Percentiles rank a stretch among this genome's conserved stretches.
phyloP scores from a whole-genome alignment of 805 yeast species.

The Metschnikowia anglica region DNA sequence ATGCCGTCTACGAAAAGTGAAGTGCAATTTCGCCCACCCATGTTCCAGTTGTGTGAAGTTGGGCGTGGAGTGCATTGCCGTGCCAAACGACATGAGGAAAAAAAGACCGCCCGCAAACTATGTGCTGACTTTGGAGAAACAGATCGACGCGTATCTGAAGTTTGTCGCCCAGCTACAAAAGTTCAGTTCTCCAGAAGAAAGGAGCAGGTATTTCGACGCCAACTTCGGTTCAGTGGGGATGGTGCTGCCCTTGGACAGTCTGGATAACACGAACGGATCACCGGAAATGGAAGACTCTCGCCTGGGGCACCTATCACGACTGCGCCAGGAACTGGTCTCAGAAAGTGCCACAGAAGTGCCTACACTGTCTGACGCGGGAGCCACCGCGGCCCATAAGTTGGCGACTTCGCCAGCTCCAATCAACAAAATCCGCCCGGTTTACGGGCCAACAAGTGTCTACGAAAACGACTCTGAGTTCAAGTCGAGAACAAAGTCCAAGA shows the following conservation, averaged over 20 bases:
- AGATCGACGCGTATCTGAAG: conserved; percentile 25
- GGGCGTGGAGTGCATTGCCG: conserved; percentile 46
- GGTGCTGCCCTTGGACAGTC: background rate
- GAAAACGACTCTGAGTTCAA: conserved; percentile 33
- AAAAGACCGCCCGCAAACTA: conserved; percentile 50
- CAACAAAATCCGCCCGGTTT: conserved; percentile 35
- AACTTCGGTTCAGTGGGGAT: conserved; percentile 29
- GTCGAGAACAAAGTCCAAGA: conserved; percentile 32
- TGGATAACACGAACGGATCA: background rate
- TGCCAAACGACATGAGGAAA: conserved; percentile 50
- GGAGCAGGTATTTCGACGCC: conserved; percentile 22
- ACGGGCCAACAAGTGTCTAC: conserved; percentile 48
- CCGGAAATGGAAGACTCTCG: background rate
- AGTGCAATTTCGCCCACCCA: conserved; percentile 50
- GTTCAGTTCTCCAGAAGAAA: conserved; percentile 21
- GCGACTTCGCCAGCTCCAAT: conserved; percentile 9
- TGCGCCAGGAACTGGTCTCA: background rate
- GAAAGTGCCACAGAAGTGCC: background rate
- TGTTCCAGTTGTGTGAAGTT: conserved; percentile 48
- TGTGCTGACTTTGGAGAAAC: conserved; percentile 45
- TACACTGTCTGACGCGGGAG: background rate
- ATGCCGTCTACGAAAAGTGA: conserved; percentile 44
- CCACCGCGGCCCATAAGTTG: background rate
- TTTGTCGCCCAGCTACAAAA: conserved; percentile 28
- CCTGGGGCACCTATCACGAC: background rate